phyloP scores from a whole-genome alignment of 306 rosid genomes.

The Carpinus viminea region DNA sequence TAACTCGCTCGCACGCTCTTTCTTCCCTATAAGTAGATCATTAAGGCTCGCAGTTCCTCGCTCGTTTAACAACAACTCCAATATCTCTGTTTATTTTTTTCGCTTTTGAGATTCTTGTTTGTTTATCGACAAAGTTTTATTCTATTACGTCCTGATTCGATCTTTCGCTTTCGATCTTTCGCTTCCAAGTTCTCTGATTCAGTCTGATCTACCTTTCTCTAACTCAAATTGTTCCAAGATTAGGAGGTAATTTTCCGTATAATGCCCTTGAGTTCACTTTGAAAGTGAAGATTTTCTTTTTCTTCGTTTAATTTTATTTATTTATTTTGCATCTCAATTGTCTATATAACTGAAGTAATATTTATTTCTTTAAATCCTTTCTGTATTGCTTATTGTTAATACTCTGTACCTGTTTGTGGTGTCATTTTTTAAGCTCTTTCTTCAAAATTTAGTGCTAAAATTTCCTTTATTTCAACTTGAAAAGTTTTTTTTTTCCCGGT shows the following conservation, averaged over 20 bases:
- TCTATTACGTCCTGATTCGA: not conserved
- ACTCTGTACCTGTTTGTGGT: not conserved
- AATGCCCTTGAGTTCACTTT: not conserved
- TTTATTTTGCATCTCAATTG: not conserved
- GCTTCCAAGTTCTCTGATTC: not conserved
- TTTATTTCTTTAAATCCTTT: too few relatives aligned
- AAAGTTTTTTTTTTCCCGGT: too few relatives aligned
- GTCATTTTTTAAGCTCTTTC: not conserved
- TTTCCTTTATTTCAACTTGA: not conserved
- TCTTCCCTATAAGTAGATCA: slow-evolving; percentile 31
- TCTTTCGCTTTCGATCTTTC: not conserved
- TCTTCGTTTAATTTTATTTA: not conserved
- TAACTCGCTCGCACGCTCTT: too few relatives aligned
- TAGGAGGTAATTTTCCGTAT: slow-evolving; percentile 6
- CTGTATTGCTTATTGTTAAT: not conserved
- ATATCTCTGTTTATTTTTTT: too few relatives aligned
- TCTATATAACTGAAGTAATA: not conserved
- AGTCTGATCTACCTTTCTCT: not conserved
- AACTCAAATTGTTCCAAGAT: not conserved
- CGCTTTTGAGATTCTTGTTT: slow-evolving; percentile 7
- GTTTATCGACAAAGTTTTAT: slow-evolving; percentile 13
- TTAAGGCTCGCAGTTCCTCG: not conserved
- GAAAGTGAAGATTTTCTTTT: not conserved
- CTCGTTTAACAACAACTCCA: not conserved
- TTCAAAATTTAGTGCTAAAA: not conserved